phyloP scores from a whole-genome alignment of 2,329 filamentous ascomycete genomes.

The Exophiala viscosa region DNA sequence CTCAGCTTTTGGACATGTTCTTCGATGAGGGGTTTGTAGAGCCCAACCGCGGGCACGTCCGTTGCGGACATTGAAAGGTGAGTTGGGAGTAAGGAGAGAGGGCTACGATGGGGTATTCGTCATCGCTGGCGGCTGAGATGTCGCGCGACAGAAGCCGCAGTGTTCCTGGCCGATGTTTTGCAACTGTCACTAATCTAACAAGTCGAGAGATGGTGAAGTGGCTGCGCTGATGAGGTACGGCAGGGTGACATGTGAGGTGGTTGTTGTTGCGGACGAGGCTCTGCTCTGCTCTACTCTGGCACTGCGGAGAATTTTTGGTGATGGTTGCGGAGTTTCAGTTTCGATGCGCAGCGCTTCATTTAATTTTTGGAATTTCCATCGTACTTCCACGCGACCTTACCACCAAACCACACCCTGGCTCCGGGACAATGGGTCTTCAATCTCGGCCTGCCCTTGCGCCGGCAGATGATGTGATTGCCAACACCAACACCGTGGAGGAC shows the following conservation, averaged over 20 bases:
- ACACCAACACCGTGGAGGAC: slow-evolving; percentile 24
- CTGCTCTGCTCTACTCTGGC: no score
- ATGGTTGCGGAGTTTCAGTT: no score
- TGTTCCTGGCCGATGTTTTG: no score
- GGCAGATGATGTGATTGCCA: slow-evolving; percentile 39
- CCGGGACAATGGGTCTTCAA: slow-evolving; percentile 31
- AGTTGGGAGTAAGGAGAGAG: neutral
- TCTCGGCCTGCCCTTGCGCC: slow-evolving; percentile 57
- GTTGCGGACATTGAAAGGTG: slow-evolving; percentile 17
- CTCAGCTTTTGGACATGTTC: slow-evolving; percentile 10
- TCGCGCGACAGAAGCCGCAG: no score
- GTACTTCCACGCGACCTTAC: neutral
- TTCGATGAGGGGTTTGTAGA: slow-evolving; percentile 23
- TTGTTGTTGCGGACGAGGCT: no score
- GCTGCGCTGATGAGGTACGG: no score
- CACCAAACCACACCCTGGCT: neutral
- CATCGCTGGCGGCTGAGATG: neutral
- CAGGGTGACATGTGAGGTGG: no score
- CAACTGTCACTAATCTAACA: no score
- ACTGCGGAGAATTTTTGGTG: no score
- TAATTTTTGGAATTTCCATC: neutral
- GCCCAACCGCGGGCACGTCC: slow-evolving; percentile 20
- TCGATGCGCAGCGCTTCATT: neutral
- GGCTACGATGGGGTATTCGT: neutral
- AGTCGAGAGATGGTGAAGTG: no score